Base-by-base conservation (phyloP, 169 alveolate genomes). In the Eimeria acervulina region DNA sequence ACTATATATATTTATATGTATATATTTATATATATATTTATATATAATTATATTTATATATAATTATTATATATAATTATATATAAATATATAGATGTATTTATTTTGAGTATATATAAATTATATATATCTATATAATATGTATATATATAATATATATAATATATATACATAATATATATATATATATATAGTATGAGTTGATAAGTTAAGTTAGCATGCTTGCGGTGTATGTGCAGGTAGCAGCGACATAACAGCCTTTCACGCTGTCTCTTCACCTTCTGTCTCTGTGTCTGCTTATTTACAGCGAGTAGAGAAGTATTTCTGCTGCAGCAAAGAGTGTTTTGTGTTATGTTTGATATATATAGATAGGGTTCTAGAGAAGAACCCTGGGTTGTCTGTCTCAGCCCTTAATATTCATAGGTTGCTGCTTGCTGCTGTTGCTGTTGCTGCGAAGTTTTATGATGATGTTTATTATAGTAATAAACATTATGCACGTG, bases 361-460 rank as follows among this genome's bases (percentile, higher is more conserved):
- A 44, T 97, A 97, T 83, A 95, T 97, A 61, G 98, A 97, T 61
- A 70, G 98, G 12, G 94, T 97, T 26, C 68, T 97, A 52, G 88
- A 97, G 55, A 44, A 59, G 40, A 93, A 78, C 59, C 10, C 42
- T 3, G 26, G 47, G 21, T 93, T 93, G 28, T 44, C 13, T 36
- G 83, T 93, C 40, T 93, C 96, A 52, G 4, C 33, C 19, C 84
- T 93, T n/a, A 93, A 93, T 36, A 78, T 93, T 6, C 93, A 94
- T 44, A 80, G 95, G 33, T 76, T 95, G 55, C 72, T 95, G 36
- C 31, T 99, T 15, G 97, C 99, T 12, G 98, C 99, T 13, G 98
- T 97, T 33, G 97, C 98, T 98, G 97, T 98, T 26, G 98, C 99
- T 33, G 99, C 99, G 31, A 99, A 99, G 97, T 99, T 98, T 97